Evolutionary conservation across 495 filamentous ascomycete species (phyloP).

Genomic region (Podospora didyma): DNA sequence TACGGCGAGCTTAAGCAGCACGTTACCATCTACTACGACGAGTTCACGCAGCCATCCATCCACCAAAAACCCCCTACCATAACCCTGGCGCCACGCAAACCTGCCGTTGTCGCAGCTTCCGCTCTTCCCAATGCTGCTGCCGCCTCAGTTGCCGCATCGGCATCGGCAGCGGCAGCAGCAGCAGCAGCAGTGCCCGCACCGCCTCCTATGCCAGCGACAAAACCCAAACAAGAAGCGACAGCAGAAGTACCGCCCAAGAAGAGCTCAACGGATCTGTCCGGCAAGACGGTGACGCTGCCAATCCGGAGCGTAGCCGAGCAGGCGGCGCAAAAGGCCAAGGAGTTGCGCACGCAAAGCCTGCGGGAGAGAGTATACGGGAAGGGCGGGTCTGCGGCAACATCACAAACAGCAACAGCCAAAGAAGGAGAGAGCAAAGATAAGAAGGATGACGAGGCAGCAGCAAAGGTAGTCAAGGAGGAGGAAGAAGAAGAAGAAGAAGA

Average conservation of each 20-base stretch:
- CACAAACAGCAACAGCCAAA: background rate
- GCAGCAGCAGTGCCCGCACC: conserved; percentile 16
- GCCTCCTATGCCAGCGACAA: conserved; percentile 6
- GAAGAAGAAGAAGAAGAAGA: conserved; percentile 3
- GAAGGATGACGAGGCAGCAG: conserved; percentile 5
- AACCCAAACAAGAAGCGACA: conserved; percentile 8
- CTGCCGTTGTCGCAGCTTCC: conserved; percentile 35
- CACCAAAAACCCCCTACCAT: conserved; percentile 32
- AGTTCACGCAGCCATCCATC: conserved; percentile 46
- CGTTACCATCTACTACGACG: conserved; percentile 56
- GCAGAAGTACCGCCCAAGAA: conserved; percentile 1
- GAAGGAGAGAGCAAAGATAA: background rate
- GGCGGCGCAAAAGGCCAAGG: conserved; percentile 62
- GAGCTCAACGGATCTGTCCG: background rate
- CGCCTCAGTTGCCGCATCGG: conserved; percentile 26
- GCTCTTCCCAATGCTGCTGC: conserved; percentile 36
- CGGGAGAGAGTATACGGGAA: conserved; percentile 35
- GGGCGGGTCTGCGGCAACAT: conserved; percentile 15
- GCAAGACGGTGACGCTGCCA: conserved; percentile 43
- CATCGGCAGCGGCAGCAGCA: conserved; percentile 24
- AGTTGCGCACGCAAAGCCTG: conserved; percentile 40
- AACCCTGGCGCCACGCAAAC: conserved; percentile 25
- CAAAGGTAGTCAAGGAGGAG: no score
- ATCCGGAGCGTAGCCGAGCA: conserved; percentile 64
- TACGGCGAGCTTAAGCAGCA: conserved; percentile 90